Conservation (phyloP, 2,329 filamentous ascomycete genomes). For the Gaeumannomyces tritici region DNA sequence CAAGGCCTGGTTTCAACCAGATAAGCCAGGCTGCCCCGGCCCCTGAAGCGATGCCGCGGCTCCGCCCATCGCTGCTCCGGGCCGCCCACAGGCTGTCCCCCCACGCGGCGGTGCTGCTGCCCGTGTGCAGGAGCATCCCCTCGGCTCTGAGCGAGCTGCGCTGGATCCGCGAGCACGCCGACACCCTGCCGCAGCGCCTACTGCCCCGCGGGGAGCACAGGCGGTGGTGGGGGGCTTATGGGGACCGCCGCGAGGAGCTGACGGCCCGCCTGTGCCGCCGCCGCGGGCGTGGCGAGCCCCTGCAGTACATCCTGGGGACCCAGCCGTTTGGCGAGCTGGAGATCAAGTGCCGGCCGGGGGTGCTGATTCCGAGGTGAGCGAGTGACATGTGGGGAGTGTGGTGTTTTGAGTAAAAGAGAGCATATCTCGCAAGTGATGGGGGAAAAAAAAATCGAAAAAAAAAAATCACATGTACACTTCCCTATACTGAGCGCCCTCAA, state of each 20-base stretch:
- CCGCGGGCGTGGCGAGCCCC: conserved; percentile 55
- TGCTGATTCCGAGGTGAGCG: conserved; percentile 70
- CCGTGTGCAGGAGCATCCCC: conserved; percentile 50
- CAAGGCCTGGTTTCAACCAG: too few relatives aligned
- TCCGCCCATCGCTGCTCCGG: conserved; percentile 47
- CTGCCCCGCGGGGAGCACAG: background rate
- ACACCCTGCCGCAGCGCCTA: background rate
- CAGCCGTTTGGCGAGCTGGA: conserved; percentile 83
- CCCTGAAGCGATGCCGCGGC: conserved; percentile 46
- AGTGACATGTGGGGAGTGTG: background rate
- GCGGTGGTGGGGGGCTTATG: background rate
- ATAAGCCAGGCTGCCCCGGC: too few relatives aligned
- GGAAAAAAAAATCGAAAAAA: too few relatives aligned
- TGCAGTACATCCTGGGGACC: conserved; percentile 83
- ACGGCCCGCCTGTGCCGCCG: conserved; percentile 34
- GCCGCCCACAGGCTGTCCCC: conserved; percentile 43
- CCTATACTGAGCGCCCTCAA: background rate
- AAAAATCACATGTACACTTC: too few relatives aligned
- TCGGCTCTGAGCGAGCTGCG: conserved; percentile 60
- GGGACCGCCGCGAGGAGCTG: background rate
- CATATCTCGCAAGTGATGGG: too few relatives aligned
- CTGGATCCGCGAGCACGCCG: conserved; percentile 58
- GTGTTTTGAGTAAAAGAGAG: background rate
- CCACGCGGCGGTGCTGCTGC: conserved; percentile 51
- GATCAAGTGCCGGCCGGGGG: conserved; percentile 64